Evolutionary conservation across 164 flowering plant species (phyloP).

Genomic region (Warburgia ugandensis): DNA sequence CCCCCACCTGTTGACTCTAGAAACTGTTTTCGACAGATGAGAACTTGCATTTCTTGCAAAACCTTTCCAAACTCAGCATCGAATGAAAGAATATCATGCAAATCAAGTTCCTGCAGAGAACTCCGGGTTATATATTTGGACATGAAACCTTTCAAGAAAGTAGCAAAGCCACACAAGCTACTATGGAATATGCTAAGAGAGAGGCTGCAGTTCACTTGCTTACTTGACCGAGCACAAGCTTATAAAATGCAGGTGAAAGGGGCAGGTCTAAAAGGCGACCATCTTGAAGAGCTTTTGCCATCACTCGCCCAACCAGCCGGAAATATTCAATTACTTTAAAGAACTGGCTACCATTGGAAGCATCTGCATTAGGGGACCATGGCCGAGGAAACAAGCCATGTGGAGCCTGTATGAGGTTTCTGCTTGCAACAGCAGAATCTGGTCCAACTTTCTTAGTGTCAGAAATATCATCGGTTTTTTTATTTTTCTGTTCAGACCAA

Average conservation of each 20-base stretch:
- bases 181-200: too few relatives aligned
- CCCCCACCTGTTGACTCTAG: slow-evolving; percentile 45
- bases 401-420: slow-evolving; percentile 59
- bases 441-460: slow-evolving; percentile 14
- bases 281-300: slow-evolving; percentile 99
- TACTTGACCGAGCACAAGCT: slow-evolving; percentile 93
- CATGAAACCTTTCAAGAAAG: too few relatives aligned
- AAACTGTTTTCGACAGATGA: slow-evolving; percentile 66
- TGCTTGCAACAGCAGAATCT: slow-evolving; percentile 19
- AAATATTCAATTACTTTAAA: slow-evolving; percentile 66
- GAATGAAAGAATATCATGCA: slow-evolving; percentile 79
- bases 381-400: slow-evolving; percentile 98
- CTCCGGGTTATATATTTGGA: neutral
- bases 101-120: slow-evolving; percentile 81
- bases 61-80: slow-evolving; percentile 79
- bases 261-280: slow-evolving; percentile 95
- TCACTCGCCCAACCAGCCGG: slow-evolving; percentile 80
- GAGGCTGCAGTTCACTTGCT: slow-evolving; percentile 14
- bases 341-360: slow-evolving; percentile 65
- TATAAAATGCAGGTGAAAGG: slow-evolving; percentile 73
- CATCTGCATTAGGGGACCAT: slow-evolving; percentile 67
- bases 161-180: too few relatives aligned
- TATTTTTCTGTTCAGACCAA: slow-evolving; percentile 29
- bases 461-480: slow-evolving; percentile 21
- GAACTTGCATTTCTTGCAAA: slow-evolving; percentile 74